Evolutionary conservation across 805 yeast species (phyloP).

Genomic region (Zygosaccharomyces bailii): DNA sequence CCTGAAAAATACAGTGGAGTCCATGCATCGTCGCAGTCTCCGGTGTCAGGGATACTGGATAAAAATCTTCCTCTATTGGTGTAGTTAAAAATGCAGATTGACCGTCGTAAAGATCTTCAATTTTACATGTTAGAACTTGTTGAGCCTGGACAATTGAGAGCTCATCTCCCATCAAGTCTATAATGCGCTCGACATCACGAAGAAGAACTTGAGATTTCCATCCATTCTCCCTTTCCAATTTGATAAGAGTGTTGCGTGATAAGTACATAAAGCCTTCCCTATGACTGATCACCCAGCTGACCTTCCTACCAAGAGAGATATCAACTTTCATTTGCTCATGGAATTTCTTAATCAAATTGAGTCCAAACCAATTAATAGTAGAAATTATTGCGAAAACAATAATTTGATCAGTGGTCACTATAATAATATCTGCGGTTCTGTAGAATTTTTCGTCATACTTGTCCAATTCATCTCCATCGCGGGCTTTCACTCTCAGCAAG

Average conservation of each 20-base stretch:
- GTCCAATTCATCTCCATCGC: conserved; percentile 13
- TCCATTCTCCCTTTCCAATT: conserved; percentile 14
- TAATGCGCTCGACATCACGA: conserved; percentile 28
- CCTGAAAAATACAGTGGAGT: conserved; percentile 24
- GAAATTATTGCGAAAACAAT: conserved; percentile 32
- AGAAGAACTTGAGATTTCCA: conserved; percentile 22
- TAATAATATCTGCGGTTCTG: conserved; percentile 33
- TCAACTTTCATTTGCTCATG: conserved; percentile 21
- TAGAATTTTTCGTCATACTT: conserved; percentile 19
- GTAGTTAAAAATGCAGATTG: conserved; percentile 17
- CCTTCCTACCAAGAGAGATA: conserved; percentile 15
- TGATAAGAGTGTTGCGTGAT: conserved; percentile 20
- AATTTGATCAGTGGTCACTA: conserved; percentile 20
- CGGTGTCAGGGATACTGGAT: conserved; percentile 30
- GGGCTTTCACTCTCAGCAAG: conserved; percentile 21
- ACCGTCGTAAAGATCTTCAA: conserved; percentile 28
- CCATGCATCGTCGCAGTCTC: conserved; percentile 32
- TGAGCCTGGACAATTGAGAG: conserved; percentile 25
- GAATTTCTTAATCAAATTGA: conserved; percentile 24
- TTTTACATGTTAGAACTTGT: conserved; percentile 15
- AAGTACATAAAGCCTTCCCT: conserved; percentile 28
- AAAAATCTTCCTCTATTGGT: conserved; percentile 28
- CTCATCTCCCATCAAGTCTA: conserved; percentile 27
- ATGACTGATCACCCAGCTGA: conserved; percentile 28
- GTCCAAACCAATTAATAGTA: conserved; percentile 23